Base-by-base conservation (phyloP, 345 rosid genomes). In the Linum usitatissimum region DNA sequence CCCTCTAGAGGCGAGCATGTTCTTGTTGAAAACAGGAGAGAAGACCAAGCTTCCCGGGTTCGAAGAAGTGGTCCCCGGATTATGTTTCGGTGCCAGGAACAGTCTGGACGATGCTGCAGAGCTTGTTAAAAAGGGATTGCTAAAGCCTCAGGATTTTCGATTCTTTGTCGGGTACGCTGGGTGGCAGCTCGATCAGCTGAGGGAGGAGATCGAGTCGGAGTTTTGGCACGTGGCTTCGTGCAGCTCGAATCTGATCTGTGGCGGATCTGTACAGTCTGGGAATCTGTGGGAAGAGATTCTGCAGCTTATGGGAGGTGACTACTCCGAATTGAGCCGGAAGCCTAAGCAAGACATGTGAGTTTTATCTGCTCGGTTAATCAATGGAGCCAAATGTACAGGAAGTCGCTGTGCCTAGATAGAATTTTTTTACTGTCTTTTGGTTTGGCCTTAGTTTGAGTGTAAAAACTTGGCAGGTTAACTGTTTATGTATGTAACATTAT, bases 81-180 rank as follows among this genome's bases (percentile, higher is more conserved):
- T 92, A 40, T 81, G 76, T 63, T 92, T 84, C 19, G 97, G 98
- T 64, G 82, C 88, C 45, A 79, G 88, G 60, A 87, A 86, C 75
- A 87, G 77, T 54, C 75, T 89, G 71, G 89, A 87, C 53, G 90
- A 89, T 78, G 98, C 97, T 34, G 86, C 90, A 13, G 81, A 73
- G 3, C 79, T 92, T 59, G 91, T 89, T 71, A 89, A 82, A 75
- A 83, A 81, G 45, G 97, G 96, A 36, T n/a, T 78, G 59, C 75
- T 83, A 39, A 87, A 84, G 71, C 91, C 90, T 62, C 84, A 84
- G 53, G 96, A 85, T 74, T 85, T 87, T 64, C 84, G 88, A 71
- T 87, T 89, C 81, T 92, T 92, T 68, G 86, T 77, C 59, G 98
- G 98, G 61, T 87, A 89, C 36, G 86, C 97, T 0, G 97, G 94